Base-by-base conservation (phyloP, 2,329 filamentous ascomycete species). In the Pseudocercospora crystallina region DNA sequence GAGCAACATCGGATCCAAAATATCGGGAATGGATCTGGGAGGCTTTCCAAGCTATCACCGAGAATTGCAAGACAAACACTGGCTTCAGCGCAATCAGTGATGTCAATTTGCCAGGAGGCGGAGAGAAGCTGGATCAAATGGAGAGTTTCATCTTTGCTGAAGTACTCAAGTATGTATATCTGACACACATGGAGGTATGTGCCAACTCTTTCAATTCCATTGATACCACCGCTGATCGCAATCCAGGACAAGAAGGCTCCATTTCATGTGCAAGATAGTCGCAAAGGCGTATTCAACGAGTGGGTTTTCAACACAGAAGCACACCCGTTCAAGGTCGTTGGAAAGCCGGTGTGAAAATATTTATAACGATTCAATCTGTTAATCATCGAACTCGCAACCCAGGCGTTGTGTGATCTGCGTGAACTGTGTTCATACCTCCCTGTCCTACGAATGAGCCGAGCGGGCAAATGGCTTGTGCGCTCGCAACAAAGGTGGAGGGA, bases 291-390 rank as follows among this genome's bases (percentile, higher is more conserved):
- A 15, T 60, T 59, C 52, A 63, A 65, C 12, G 54, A 57, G 10
- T 65, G 61, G 60, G 57, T 65, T 44, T 66, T 58, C 57, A 68
- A 66, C 37, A 68, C 65, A 2, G 62, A 67, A 51, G 65, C 63
- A 44, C 64, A 66, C 59, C 64, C 63, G 3, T 45, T 65, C 30
- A 58, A 34, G 31, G 53, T 61, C 3, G 46, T 37, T 3, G 58
- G 58, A 4, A 31, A 37, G 17, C 58, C 56, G 2, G 51, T 54
- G 10, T 54, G n/a, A n/a, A n/a, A n/a, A n/a, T n/a, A n/a, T n/a
- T n/a, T n/a, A n/a, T n/a, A n/a, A n/a, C n/a, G n/a, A n/a, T n/a
- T n/a, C n/a, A n/a, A n/a, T n/a, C n/a, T n/a, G n/a, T n/a, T n/a
- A n/a, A n/a, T n/a, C n/a, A n/a, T n/a, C n/a, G n/a, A n/a, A n/a